Conservation (phyloP, 208 protist genomes). For the Trypanosomatidae sp. region DNA sequence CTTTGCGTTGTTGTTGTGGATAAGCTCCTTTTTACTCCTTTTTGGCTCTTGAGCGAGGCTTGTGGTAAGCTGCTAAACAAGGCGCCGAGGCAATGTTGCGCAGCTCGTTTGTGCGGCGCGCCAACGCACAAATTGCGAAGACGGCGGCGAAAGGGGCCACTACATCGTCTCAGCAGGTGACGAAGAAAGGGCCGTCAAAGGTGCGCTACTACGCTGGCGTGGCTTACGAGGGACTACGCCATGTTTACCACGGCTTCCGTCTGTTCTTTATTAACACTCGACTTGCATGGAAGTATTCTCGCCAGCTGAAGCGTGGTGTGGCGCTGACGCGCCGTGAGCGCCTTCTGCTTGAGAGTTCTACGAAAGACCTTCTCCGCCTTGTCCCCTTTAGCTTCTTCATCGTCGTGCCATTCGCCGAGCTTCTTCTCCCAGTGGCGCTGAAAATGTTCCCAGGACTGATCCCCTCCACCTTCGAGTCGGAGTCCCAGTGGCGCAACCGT, state of each 20-base stretch:
- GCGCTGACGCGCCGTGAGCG: conserved; percentile 89
- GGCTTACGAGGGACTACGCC: conserved; percentile 62
- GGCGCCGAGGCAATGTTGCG: conserved; percentile 32
- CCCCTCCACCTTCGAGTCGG: conserved; percentile 95
- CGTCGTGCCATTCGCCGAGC: conserved; percentile 95
- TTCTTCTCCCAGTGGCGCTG: conserved; percentile 94
- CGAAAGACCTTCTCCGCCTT: conserved; percentile 93
- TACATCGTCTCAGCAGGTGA: conserved; percentile 11
- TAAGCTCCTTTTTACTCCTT: neutral
- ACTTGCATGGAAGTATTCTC: conserved; percentile 87
- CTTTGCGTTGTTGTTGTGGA: too few relatives aligned
- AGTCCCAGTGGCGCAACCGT: conserved; percentile 86
- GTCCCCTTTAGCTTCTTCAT: conserved; percentile 98
- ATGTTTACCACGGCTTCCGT: conserved; percentile 89
- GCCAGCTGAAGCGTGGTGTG: conserved; percentile 81
- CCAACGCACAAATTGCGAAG: conserved; percentile 19
- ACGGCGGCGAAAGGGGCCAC: conserved; percentile 7
- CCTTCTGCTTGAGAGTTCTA: conserved; percentile 89
- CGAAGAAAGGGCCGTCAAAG: conserved; percentile 27
- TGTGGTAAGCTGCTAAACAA: neutral
- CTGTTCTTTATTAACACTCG: conserved; percentile 89
- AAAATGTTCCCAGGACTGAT: conserved; percentile 97
- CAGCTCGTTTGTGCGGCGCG: conserved; percentile 31
- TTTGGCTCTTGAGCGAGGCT: neutral
- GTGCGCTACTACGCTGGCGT: conserved; percentile 36